phyloP scores from a whole-genome alignment of 1,284 basidiomycete genomes.

The Coriolopsis trogii region DNA sequence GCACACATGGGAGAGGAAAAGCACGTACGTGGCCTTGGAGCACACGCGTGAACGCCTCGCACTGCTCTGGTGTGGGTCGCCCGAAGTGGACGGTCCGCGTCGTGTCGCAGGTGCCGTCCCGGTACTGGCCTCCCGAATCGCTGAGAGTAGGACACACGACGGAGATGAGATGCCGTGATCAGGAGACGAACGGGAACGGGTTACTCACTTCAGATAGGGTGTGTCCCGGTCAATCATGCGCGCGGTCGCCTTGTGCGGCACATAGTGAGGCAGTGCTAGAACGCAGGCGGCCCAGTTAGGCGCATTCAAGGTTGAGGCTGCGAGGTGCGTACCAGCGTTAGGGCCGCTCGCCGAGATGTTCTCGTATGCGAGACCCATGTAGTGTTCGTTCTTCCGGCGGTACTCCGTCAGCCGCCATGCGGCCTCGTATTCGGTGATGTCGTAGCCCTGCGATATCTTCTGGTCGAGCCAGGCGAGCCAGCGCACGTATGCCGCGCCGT shows the following conservation, averaged over 20 bases:
- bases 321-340: constrained; percentile 64
- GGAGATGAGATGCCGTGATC: background rate
- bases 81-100: constrained; percentile 92
- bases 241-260: constrained; percentile 74
- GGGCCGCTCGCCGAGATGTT: constrained; percentile 92
- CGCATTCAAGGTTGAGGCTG: background rate
- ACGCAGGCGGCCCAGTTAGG: background rate
- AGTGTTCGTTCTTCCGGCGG: constrained; percentile 74
- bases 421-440: constrained; percentile 92
- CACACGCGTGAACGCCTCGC: constrained; percentile 92
- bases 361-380: constrained; percentile 90
- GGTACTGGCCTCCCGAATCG: constrained; percentile 90
- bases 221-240: constrained; percentile 74
- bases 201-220: constrained; percentile 86
- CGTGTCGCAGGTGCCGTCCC: constrained; percentile 92
- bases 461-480: constrained; percentile 87
- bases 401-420: constrained; percentile 83
- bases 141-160: constrained; percentile 40
- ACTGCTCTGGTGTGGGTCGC: constrained; percentile 77
- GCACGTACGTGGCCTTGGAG: constrained; percentile 89
- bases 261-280: constrained; percentile 89
- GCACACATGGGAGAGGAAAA: constrained; percentile 12
- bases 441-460: constrained; percentile 73
- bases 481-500: constrained; percentile 87
- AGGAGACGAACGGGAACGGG: background rate